Percentiles rank a stretch among this genome's conserved stretches.
These are phyloP conservation scores for Trichosporon faecale DNA, from an alignment of 1,284 basidiomycete species.

Conservation along the genomic window DNA sequence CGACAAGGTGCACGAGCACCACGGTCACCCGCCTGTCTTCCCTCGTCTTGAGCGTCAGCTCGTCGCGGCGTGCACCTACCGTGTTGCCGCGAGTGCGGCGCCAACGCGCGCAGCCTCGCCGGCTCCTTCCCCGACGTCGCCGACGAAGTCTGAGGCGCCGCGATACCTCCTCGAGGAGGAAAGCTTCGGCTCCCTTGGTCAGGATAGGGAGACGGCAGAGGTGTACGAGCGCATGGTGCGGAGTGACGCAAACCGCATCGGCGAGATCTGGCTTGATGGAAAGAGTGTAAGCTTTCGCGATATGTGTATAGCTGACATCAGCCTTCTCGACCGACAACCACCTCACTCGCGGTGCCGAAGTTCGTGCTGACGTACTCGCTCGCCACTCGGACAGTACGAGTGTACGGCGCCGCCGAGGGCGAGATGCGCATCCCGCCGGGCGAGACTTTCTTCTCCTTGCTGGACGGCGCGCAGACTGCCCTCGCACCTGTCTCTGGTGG, in stretches of 20 bases:
- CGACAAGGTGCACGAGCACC: slow-evolving; percentile 33
- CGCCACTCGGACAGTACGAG: slow-evolving; percentile 33
- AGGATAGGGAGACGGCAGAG: slow-evolving; percentile 34
- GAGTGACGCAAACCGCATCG: slow-evolving; percentile 36
- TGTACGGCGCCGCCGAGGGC: slow-evolving; percentile 19
- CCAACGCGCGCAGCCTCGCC: slow-evolving; percentile 22
- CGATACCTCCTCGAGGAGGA: slow-evolving; percentile 29
- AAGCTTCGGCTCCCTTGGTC: slow-evolving; percentile 28
- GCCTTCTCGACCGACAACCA: slow-evolving; percentile 46
- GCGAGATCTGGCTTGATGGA: slow-evolving; percentile 57
- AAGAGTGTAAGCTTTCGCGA: slow-evolving; percentile 38
- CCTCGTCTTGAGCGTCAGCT: slow-evolving; percentile 37
- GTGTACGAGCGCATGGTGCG: slow-evolving; percentile 52
- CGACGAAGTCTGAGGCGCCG: not conserved
- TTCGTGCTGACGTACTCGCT: slow-evolving; percentile 50
- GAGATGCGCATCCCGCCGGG: slow-evolving; percentile 23
- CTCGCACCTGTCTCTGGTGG: slow-evolving; percentile 18
- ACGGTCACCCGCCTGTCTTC: slow-evolving; percentile 33
- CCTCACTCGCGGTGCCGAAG: slow-evolving; percentile 41
- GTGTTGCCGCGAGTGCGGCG: slow-evolving; percentile 31
- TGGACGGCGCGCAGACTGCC: slow-evolving; percentile 34
- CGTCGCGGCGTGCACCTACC: slow-evolving; percentile 41
- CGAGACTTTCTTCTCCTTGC: slow-evolving; percentile 49
- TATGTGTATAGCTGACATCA: slow-evolving; percentile 15
- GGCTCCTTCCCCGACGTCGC: not conserved